These are phyloP conservation scores for Dryadomyces quercivorus DNA, from an alignment of 2,329 filamentous ascomycete species.

Conservation along the genomic window DNA sequence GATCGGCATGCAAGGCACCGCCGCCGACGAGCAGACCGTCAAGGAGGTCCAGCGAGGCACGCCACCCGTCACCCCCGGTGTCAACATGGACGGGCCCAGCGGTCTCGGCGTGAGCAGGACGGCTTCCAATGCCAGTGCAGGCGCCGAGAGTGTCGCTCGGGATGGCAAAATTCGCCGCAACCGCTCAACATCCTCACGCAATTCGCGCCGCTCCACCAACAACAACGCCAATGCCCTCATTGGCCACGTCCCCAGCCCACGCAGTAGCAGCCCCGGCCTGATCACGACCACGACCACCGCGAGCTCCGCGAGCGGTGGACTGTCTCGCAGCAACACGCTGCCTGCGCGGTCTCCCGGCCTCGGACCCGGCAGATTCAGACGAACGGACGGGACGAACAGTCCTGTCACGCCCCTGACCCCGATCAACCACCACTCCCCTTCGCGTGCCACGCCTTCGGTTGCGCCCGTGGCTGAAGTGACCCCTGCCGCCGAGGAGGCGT, in stretches of 20 bases:
- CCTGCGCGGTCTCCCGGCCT: conserved; percentile 75
- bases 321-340: conserved; percentile 72
- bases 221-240: conserved; percentile 3
- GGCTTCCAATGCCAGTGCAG: conserved; percentile 77
- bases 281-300: conserved; percentile 38
- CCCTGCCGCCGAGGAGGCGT: conserved; percentile 18
- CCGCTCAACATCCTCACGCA: conserved; percentile 82
- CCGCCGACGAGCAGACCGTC: conserved; percentile 71
- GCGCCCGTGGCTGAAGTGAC: conserved; percentile 25
- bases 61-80: conserved; percentile 29
- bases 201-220: conserved; percentile 59
- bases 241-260: conserved; percentile 57
- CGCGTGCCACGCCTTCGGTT: conserved; percentile 31
- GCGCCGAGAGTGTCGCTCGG: conserved; percentile 73
- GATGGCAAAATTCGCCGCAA: conserved; percentile 74
- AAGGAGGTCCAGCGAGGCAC: conserved; percentile 59
- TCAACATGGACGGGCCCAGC: conserved; percentile 31
- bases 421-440: conserved; percentile 29
- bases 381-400: conserved; percentile 17
- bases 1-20: conserved; percentile 97
- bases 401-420: conserved; percentile 21
- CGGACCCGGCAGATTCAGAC: conserved; percentile 50
- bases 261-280: conserved; percentile 48
- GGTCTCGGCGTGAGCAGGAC: conserved; percentile 57
- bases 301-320: conserved; percentile 23